Percentiles rank a stretch among this genome's conserved stretches.
These are phyloP conservation scores for Trichoderma harzianum DNA, from an alignment of 2,329 filamentous ascomycete genomes.

Conservation along the genomic window DNA sequence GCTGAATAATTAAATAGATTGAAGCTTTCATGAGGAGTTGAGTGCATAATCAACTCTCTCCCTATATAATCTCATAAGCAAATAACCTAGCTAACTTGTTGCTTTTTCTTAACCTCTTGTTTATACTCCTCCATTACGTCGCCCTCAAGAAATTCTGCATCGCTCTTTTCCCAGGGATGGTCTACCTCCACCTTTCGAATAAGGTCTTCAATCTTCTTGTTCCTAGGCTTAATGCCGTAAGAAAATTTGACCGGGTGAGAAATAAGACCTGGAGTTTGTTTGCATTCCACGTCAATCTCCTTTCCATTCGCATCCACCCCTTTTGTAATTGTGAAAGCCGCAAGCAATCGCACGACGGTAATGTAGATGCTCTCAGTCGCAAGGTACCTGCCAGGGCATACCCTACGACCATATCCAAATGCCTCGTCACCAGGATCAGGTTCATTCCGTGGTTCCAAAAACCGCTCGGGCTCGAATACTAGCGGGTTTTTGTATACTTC, in stretches of 20 bases:
- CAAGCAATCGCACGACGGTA: not conserved
- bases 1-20: not conserved
- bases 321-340: conserved; percentile 7
- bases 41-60: not conserved
- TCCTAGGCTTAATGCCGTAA: not conserved
- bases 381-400: conserved; percentile 8
- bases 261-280: not conserved
- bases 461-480: conserved; percentile 30
- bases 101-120: not conserved
- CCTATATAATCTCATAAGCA: not conserved
- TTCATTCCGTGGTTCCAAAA: conserved; percentile 25
- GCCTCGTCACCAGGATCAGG: conserved; percentile 8
- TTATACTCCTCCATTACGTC: not conserved
- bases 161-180: not conserved
- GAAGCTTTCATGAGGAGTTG: not conserved
- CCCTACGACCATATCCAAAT: conserved; percentile 15
- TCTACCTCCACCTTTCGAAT: not conserved
- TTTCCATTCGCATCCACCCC: not conserved
- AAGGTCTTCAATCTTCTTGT: not conserved
- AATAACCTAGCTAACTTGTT: not conserved
- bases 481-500: conserved; percentile 39
- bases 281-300: not conserved
- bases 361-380: not conserved
- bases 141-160: not conserved
- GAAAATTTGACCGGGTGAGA: not conserved